phyloP scores from a whole-genome alignment of 108 stramenopile genomes.

The Schizochytrium sp. region DNA sequence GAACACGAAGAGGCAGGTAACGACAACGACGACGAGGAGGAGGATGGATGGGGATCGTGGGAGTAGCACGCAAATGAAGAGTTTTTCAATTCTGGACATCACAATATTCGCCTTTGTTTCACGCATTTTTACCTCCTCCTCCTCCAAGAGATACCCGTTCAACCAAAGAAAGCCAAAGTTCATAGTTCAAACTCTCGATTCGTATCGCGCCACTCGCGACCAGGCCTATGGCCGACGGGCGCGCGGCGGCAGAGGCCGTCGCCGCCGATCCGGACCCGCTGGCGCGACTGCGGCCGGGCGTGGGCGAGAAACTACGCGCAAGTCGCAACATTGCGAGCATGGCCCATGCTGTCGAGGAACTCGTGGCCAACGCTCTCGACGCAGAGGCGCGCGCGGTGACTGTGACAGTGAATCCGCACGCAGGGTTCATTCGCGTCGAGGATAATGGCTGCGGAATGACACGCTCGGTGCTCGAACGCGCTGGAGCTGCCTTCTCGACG shows the following conservation, averaged over 20 bases:
- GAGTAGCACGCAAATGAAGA: not conserved
- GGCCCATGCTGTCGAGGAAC: constrained; percentile 2
- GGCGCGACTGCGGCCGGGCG: not conserved
- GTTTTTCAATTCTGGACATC: too few species aligned
- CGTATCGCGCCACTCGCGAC: too few species aligned
- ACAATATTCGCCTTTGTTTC: too few species aligned
- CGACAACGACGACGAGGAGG: not conserved
- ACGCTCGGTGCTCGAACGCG: not conserved
- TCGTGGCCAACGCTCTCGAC: not conserved
- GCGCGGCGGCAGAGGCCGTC: too few species aligned
- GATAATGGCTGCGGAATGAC: not conserved
- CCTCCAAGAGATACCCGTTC: too few species aligned
- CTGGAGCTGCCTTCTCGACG: not conserved
- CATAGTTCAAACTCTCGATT: too few species aligned
- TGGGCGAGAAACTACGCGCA: not conserved
- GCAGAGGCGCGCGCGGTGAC: not conserved
- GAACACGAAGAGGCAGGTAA: not conserved
- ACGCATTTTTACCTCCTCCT: too few species aligned
- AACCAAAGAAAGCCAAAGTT: too few species aligned
- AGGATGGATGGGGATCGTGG: not conserved
- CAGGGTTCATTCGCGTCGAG: not conserved
- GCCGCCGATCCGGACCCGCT: not conserved
- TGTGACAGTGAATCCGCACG: not conserved
- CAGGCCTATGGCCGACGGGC: too few species aligned
- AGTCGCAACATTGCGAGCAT: not conserved